phyloP scores from a whole-genome alignment of 2,329 filamentous ascomycete genomes.

The Aspergillus phoenicis region DNA sequence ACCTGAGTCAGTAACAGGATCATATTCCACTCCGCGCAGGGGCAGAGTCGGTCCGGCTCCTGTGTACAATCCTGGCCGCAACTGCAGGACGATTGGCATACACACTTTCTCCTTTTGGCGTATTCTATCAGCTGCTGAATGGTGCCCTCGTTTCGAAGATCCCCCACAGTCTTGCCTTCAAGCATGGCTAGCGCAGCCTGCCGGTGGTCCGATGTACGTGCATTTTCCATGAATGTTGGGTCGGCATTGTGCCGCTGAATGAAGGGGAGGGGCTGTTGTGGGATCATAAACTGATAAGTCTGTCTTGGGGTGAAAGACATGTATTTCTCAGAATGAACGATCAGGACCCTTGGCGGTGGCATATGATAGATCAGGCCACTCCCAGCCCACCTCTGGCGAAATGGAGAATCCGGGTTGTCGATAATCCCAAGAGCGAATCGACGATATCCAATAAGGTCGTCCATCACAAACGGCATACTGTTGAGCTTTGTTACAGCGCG shows the following conservation, averaged over 20 bases:
- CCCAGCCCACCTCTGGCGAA: conserved; percentile 34
- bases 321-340: conserved; percentile 41
- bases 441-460: conserved; percentile 36
- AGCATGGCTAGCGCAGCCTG: conserved; percentile 37
- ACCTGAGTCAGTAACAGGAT: conserved; percentile 32
- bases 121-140: conserved; percentile 28
- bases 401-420: conserved; percentile 25
- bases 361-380: conserved; percentile 33
- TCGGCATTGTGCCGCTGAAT: conserved; percentile 22
- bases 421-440: conserved; percentile 29
- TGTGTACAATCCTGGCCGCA: conserved; percentile 39
- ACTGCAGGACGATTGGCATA: conserved; percentile 36
- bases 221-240: conserved; percentile 25
- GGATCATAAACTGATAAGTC: conserved; percentile 18
- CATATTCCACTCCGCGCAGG: conserved; percentile 40
- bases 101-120: conserved; percentile 38
- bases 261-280: conserved; percentile 29
- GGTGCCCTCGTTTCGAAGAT: conserved; percentile 34
- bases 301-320: conserved; percentile 27
- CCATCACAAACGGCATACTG: conserved; percentile 15
- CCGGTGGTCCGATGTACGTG: conserved; percentile 35
- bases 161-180: conserved; percentile 39
- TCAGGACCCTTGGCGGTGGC: conserved; percentile 33
- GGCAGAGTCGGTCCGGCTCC: conserved; percentile 34
- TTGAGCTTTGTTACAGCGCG: conserved; percentile 24